These are phyloP conservation scores for Lactarius psammicola DNA, from an alignment of 768 basidiomycete species.

Conservation along the genomic window DNA sequence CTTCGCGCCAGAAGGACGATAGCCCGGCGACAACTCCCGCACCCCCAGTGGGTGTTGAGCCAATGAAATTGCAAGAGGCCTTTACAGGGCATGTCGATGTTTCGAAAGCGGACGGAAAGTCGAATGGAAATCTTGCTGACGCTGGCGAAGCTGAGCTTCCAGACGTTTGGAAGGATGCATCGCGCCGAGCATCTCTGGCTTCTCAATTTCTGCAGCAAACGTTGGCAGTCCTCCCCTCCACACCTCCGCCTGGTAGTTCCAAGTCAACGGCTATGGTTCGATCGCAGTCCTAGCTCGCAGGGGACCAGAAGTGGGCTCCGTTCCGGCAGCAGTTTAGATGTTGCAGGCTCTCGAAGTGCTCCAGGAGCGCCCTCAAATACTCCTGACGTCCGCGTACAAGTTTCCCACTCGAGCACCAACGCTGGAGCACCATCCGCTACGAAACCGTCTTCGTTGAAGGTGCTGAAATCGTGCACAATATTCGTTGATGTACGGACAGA, in stretches of 20 bases:
- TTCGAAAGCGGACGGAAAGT: neutral
- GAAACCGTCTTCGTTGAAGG: conserved; percentile 40
- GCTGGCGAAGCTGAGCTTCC: conserved; percentile 21
- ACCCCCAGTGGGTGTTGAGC: neutral
- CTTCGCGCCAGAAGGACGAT: conserved; percentile 1
- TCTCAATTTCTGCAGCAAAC: conserved; percentile 64
- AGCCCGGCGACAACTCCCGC: neutral
- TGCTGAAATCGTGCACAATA: conserved; percentile 70
- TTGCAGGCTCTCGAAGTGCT: conserved; percentile 33
- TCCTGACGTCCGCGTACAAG: conserved; percentile 30
- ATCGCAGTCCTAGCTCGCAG: conserved; percentile 25
- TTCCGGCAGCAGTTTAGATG: conserved; percentile 19
- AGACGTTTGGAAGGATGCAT: conserved; percentile 41
- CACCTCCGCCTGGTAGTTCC: conserved; percentile 34
- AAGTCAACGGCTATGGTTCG: conserved; percentile 29
- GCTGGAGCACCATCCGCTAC: conserved; percentile 34
- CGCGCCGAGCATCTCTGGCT: conserved; percentile 56
- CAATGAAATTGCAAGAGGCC: conserved; percentile 22
- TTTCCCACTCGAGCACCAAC: conserved; percentile 31
- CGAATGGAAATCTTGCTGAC: conserved; percentile 18
- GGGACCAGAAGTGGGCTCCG: conserved; percentile 25
- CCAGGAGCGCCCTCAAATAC: conserved; percentile 38
- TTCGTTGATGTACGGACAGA: conserved; percentile 80
- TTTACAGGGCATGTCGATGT: conserved; percentile 5
- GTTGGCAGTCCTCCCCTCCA: conserved; percentile 48